These are phyloP conservation scores for Alternaria burnsii DNA, from an alignment of 2,329 filamentous ascomycete species.

Conservation along the genomic window DNA sequence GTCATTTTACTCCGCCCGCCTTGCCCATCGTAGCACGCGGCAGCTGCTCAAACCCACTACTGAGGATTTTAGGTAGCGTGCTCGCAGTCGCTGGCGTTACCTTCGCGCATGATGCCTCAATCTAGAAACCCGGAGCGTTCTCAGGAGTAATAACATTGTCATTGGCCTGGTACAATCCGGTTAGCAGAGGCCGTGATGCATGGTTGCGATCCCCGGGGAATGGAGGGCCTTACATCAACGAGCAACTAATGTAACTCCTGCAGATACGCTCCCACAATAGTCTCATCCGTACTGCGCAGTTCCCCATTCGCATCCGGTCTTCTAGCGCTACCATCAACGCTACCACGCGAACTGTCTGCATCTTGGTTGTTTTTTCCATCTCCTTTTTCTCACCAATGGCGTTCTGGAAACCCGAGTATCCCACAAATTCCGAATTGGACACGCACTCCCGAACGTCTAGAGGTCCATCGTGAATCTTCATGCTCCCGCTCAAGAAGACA, in stretches of 20 bases:
- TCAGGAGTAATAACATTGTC: constrained; percentile 36
- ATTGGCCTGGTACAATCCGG: constrained; percentile 28
- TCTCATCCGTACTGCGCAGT: not conserved
- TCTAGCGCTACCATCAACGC: not conserved
- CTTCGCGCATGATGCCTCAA: constrained; percentile 52
- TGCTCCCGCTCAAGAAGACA: not conserved
- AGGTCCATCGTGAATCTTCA: not conserved
- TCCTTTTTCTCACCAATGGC: not conserved
- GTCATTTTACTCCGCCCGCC: constrained; percentile 1
- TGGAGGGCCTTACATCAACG: not conserved
- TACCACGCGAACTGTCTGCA: not conserved
- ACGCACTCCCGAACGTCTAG: not conserved
- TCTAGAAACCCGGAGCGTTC: constrained; percentile 48
- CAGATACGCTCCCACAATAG: not conserved
- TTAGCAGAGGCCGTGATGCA: not conserved
- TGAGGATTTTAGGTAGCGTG: constrained; percentile 23
- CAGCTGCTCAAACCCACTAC: constrained; percentile 14
- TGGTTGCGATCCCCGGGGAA: not conserved
- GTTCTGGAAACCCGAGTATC: not conserved
- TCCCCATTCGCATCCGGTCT: not conserved
- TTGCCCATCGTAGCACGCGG: not conserved
- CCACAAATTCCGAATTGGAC: not conserved
- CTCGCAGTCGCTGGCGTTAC: constrained; percentile 45
- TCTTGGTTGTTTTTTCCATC: not conserved
- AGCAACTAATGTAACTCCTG: not conserved